These are phyloP conservation scores for Polytrichum commune DNA, from an alignment of 225 moss, liverwort and hornwort species.

Conservation along the genomic window DNA sequence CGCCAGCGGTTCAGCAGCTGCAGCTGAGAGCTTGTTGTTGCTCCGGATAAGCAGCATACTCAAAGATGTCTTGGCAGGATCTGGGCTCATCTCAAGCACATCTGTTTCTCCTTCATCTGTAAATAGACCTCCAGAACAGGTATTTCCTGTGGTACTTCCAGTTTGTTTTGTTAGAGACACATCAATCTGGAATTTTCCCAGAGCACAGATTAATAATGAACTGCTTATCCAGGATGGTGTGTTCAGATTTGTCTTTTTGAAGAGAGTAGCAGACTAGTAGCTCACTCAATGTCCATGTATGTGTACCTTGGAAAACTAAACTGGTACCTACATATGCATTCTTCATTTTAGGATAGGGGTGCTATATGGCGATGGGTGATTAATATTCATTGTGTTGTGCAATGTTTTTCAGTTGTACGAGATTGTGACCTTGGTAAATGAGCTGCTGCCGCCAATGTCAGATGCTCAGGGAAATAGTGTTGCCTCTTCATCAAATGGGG, in stretches of 20 bases:
- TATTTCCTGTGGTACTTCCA: slow-evolving; percentile 10
- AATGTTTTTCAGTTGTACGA: slow-evolving; percentile 50
- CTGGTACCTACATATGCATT: too few species aligned
- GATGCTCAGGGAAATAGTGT: slow-evolving; percentile 47
- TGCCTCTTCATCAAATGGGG: slow-evolving; percentile 58
- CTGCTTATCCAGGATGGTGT: too few species aligned
- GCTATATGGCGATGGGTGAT: too few species aligned
- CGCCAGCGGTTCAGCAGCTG: slow-evolving; percentile 90
- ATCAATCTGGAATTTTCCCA: too few species aligned
- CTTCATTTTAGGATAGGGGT: too few species aligned
- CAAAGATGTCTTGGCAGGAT: slow-evolving; percentile 93
- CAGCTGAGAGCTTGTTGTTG: slow-evolving; percentile 80
- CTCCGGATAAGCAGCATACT: slow-evolving; percentile 88
- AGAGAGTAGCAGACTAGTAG: too few species aligned
- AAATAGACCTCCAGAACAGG: slow-evolving; percentile 98
- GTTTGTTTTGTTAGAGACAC: too few species aligned
- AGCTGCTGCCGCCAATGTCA: slow-evolving; percentile 83
- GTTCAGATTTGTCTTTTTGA: too few species aligned
- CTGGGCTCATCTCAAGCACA: slow-evolving; percentile 85
- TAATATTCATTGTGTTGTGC: too few species aligned
- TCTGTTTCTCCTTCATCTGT: slow-evolving; percentile 81
- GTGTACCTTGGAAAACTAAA: too few species aligned
- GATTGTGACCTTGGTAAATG: slow-evolving; percentile 92
- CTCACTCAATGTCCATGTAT: too few species aligned
- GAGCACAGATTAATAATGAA: too few species aligned